phyloP scores from a whole-genome alignment of 108 stramenopile genomes.

The Chaetoceros tenuissimus region DNA sequence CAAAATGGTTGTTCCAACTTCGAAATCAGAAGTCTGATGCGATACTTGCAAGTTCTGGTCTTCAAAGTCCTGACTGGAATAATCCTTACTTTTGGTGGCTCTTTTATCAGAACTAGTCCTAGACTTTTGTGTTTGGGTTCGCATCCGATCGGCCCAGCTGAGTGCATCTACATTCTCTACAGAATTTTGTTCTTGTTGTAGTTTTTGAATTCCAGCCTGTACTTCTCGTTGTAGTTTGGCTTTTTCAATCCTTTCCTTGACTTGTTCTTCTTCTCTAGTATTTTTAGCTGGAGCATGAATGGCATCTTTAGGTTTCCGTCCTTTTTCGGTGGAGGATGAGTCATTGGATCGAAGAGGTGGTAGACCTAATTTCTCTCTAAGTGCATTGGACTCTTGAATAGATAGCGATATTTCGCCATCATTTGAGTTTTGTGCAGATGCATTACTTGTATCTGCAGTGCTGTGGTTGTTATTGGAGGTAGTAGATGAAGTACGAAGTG shows the following conservation, averaged over 20 bases:
- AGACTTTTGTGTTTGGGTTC: slow-evolving; percentile 17
- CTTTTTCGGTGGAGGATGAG: slow-evolving; percentile 2
- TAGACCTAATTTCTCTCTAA: slow-evolving; percentile 62
- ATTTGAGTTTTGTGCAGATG: not conserved
- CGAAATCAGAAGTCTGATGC: slow-evolving; percentile 46
- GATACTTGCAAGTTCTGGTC: slow-evolving; percentile 33
- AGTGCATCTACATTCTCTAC: slow-evolving; percentile 22
- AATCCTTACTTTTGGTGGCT: slow-evolving; percentile 7
- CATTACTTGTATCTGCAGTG: not conserved
- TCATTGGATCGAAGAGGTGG: slow-evolving; percentile 31
- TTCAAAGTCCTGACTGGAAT: not conserved
- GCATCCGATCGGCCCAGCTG: slow-evolving; percentile 58
- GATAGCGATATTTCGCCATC: slow-evolving; percentile 37
- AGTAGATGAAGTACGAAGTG: not conserved
- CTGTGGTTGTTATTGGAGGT: not conserved
- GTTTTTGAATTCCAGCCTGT: slow-evolving; percentile 23
- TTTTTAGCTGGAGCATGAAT: slow-evolving; percentile 58
- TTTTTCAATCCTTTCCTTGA: slow-evolving; percentile 43
- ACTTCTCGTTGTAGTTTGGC: slow-evolving; percentile 45
- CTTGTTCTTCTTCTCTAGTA: slow-evolving; percentile 19
- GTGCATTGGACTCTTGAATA: slow-evolving; percentile 68
- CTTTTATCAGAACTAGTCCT: slow-evolving; percentile 27
- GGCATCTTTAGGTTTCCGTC: slow-evolving; percentile 1
- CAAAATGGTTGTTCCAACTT: slow-evolving; percentile 50
- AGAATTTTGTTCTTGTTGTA: slow-evolving; percentile 6